Evolutionary conservation across 225 moss, liverwort and hornwort genomes (phyloP).

Genomic region (Bryum argenteum): DNA sequence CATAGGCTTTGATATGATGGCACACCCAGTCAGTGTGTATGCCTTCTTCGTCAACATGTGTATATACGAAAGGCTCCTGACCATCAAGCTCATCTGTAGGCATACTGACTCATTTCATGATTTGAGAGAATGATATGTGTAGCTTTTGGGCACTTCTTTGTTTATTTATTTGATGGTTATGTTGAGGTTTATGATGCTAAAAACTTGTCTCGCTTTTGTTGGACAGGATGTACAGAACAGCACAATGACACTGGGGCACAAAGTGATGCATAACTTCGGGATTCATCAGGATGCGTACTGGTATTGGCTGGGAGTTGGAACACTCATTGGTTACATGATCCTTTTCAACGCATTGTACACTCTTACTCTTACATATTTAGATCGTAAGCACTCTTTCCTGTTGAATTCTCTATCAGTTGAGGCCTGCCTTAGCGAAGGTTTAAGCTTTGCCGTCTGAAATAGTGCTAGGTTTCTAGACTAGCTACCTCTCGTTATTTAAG

Average conservation of each 20-base stretch:
- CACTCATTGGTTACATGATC: slow-evolving; percentile 57
- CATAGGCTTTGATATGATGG: too few relatives aligned
- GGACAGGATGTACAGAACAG: slow-evolving; percentile 38
- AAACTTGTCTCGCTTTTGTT: slow-evolving; percentile 1
- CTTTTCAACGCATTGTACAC: slow-evolving; percentile 76
- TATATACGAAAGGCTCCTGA: too few relatives aligned
- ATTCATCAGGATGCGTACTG: slow-evolving; percentile 58
- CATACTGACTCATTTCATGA: neutral
- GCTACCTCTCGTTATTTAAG: neutral
- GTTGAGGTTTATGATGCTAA: neutral
- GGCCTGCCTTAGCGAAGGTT: neutral
- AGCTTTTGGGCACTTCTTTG: neutral
- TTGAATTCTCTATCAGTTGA: neutral
- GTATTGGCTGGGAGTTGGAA: slow-evolving; percentile 75
- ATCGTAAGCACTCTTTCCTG: slow-evolving; percentile 55
- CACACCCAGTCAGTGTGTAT: too few relatives aligned
- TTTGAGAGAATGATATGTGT: too few relatives aligned
- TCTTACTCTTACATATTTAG: slow-evolving; percentile 61
- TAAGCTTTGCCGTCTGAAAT: too few relatives aligned
- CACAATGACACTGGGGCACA: slow-evolving; percentile 43
- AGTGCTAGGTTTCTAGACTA: neutral
- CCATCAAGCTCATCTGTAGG: neutral
- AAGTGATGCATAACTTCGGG: slow-evolving; percentile 53
- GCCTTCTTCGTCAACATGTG: too few relatives aligned
- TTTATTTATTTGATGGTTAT: neutral